Base-by-base conservation (phyloP, 1,284 basidiomycete species). In the Lentinula novae-zelandiae region DNA sequence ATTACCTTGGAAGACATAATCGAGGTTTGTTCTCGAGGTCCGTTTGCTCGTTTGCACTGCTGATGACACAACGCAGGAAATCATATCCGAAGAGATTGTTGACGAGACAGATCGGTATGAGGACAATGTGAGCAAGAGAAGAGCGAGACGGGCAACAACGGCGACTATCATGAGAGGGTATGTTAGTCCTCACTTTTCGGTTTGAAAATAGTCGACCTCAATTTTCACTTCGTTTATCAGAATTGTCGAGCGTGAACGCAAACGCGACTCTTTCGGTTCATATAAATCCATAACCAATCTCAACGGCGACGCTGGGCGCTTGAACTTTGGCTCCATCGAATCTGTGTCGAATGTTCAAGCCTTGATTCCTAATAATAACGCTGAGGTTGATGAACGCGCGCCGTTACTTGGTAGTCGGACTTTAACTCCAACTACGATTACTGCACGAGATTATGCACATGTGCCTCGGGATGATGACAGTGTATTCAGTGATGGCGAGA, bases 91-190 rank as follows among this genome's bases (percentile, higher is more conserved):
- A 73, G 93, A 95, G 73, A 93, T 93, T 57, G 86, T 95, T 42
- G 93, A 96, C 69, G 93, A 96, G 73, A 95, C 93, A 3, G 93
- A 96, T 74, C 81, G 86, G 20, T 95, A 90, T 68, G 86, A 92
- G 65, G 92, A 94, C 67, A 96, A 95, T 69, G 85, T 87, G 58
- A 87, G 84, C 52, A 94, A 94, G 71, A 80, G 80, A 56, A 78
- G 79, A 15, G 90, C 90, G 0, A 87, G 82, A 66, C 81, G 93
- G 31, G 75, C 83, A 63, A 89, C 88, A 9, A 92, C 86, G 7
- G 82, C 89, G 8, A 82, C 86, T 8, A 80, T 94, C 58, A 95
- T 95, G 93, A 82, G 87, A 69, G 90, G 90, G 89, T 90, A 34
- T 46, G 79, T 74, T 17, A 9, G 9, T 48, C n/a, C 36, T 38